A percentile compares a stretch with the other conserved stretches of the same genome.
Conservation (phyloP, 2,329 filamentous ascomycete genomes). For the Penicillium sp. region DNA sequence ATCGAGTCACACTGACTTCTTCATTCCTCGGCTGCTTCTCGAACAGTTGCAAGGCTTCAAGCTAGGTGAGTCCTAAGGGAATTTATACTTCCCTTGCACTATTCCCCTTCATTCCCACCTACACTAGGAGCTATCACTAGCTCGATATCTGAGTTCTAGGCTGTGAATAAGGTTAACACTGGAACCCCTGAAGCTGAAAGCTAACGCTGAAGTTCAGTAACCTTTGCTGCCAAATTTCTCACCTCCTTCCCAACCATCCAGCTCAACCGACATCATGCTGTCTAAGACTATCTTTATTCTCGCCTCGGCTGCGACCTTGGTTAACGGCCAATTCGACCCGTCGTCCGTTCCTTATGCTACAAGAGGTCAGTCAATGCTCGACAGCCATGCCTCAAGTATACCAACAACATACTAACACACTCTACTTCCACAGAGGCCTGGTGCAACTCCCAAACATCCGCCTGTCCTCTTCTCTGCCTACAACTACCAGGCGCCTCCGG, state of each 20-base stretch:
- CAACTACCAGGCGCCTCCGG: conserved; percentile 39
- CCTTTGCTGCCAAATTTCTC: neutral
- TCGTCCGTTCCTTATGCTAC: conserved; percentile 35
- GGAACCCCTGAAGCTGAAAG: neutral
- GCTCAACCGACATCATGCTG: conserved; percentile 22
- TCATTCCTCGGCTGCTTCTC: conserved; percentile 4
- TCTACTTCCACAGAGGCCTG: conserved; percentile 34
- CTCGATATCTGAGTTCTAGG: conserved; percentile 3
- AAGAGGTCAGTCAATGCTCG: conserved; percentile 30
- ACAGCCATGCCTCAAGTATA: neutral
- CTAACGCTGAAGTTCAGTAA: neutral
- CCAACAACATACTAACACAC: neutral
- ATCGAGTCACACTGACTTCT: neutral
- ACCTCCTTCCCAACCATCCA: conserved; percentile 9
- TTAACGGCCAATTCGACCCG: conserved; percentile 40
- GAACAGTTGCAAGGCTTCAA: conserved; percentile 4
- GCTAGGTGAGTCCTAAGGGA: conserved; percentile 13
- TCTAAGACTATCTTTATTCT: conserved; percentile 33
- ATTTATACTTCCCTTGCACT: neutral
- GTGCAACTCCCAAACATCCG: conserved; percentile 42
- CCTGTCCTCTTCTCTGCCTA: conserved; percentile 46
- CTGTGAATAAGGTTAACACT: neutral
- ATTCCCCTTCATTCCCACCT: conserved; percentile 20
- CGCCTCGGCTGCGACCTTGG: conserved; percentile 31
- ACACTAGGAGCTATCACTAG: neutral